Base-by-base conservation (phyloP, 306 rosid genomes). In the Inga oerstediana region DNA sequence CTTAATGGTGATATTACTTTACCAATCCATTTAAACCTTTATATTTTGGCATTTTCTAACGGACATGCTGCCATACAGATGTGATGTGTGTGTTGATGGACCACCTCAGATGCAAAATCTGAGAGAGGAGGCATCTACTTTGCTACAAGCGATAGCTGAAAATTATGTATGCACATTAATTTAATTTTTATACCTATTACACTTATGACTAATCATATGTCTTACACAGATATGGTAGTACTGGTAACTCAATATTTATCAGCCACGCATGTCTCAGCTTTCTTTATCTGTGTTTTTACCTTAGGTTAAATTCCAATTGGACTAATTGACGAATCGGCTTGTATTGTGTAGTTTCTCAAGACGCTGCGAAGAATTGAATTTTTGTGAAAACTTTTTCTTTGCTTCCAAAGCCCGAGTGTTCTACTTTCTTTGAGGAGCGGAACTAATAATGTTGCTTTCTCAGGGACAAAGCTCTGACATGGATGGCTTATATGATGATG, bases 41-140 rank as follows among this genome's bases (percentile, higher is more conserved):
- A 22, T 20, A 49, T 59, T 72, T 74, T 10, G 22, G 62, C 64
- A 19, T 39, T 76, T 81, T 76, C 78, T 65, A 32, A 76, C 54
- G 67, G 34, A 69, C 72, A 74, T 74, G 44, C 45, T 77, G 52
- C 84, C 73, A 58, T 83, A 85, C 88, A 95, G 99, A 87, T 95
- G 99, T 86, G 99, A 95, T 82, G 91, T 91, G 44, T 95, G 99
- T 77, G 85, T 67, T 64, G 83, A 87, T 51, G 98, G 96, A 79
- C 96, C 94, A 66, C 99, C 98, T 79, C 86, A 86, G 89, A 79
- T 68, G 87, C 89, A 89, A 85, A 85, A 95, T 86, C 72, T 93
- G 85, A 93, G 81, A 81, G 97, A 93, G 88, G 98, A 95, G 83
- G 92, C 93, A 5, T 80, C 84, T 82, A 75, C 82, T 79, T 84